Evolutionary conservation across 2,329 filamentous ascomycete genomes (phyloP), one percentile per base, ranked within the genome.

Genomic region (Tricladium varicosporioides): DNA sequence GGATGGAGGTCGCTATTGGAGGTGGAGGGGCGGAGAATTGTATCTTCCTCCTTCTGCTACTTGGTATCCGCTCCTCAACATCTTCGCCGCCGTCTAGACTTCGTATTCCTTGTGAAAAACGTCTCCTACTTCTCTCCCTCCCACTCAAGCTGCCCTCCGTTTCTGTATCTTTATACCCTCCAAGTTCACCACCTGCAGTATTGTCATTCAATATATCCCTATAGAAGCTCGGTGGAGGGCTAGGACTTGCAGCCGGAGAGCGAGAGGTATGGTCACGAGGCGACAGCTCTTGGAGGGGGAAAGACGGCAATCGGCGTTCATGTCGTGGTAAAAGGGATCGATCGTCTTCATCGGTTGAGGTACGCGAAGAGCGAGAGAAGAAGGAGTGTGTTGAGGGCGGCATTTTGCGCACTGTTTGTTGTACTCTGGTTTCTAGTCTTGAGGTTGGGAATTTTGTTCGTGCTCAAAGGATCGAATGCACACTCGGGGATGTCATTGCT

Each of bases 21-120:
- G 67, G 65, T 1, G 68, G 67, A 1, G 68, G 68, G 32, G 63
- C 67, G 15, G 63, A 57, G 49, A 70, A 70, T 46, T 65, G 65
- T 48, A 69, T 67, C 47, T 48, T 65, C 27, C 61, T 27, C 22
- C 22, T 27, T 27, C 22, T 27, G 7, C 22, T 27, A 7, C 22
- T 27, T 27, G 22, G 22, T 27, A 27, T 27, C 22, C 7, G 22
- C 22, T 7, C 7, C 7, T 7, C 22, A 27, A 27, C 22, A 27
- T 27, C 22, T 27, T 27, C 22, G 22, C 22, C 22, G 22, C 22
- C 22, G 22, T 27, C 22, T 27, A 27, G 7, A 27, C 22, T 27
- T 27, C 22, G 22, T 27, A 27, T 27, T 7, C 22, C 22, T 27
- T 7, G 22, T 27, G 22, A 27, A 27, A 7, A 27, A 27, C 22